These are phyloP conservation scores for Diversispora eburnea DNA, from an alignment of 192 early-diverging fungal genomes.

Conservation along the genomic window DNA sequence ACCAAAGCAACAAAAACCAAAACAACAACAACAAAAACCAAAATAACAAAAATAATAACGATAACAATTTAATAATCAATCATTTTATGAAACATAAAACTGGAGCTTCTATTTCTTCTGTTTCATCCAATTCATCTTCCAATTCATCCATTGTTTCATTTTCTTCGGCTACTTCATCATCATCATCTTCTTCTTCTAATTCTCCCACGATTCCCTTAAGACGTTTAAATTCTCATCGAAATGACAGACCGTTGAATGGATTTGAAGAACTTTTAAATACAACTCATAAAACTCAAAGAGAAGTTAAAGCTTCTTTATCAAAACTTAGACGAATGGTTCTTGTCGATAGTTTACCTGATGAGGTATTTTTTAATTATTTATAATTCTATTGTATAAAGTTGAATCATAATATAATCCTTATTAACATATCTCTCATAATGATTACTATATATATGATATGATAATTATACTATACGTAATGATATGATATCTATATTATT, in stretches of 20 bases:
- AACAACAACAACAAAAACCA: no score
- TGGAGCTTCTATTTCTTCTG: no score
- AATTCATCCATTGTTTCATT: not conserved
- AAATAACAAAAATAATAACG: no score
- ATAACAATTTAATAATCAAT: no score
- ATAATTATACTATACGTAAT: not conserved
- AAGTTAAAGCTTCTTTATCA: conserved; percentile 52
- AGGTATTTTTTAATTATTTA: conserved; percentile 34
- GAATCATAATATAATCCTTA: no score
- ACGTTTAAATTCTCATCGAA: not conserved
- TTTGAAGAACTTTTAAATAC: conserved; percentile 49
- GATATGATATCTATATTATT: not conserved
- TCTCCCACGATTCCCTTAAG: not conserved
- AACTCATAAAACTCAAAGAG: conserved; percentile 51
- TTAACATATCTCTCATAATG: no score
- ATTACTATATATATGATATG: not conserved
- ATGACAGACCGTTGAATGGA: not conserved
- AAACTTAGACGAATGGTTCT: conserved; percentile 56
- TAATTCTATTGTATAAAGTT: not conserved
- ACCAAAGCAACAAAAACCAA: no score
- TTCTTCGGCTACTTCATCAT: not conserved
- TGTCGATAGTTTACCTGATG: conserved; percentile 57
- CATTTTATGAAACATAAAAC: no score
- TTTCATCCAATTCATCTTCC: no score
- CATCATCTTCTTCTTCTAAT: not conserved